Percentiles rank a stretch among this genome's conserved stretches.
Conservation (phyloP, 768 basidiomycete species). For the Naganishia kalamii region DNA sequence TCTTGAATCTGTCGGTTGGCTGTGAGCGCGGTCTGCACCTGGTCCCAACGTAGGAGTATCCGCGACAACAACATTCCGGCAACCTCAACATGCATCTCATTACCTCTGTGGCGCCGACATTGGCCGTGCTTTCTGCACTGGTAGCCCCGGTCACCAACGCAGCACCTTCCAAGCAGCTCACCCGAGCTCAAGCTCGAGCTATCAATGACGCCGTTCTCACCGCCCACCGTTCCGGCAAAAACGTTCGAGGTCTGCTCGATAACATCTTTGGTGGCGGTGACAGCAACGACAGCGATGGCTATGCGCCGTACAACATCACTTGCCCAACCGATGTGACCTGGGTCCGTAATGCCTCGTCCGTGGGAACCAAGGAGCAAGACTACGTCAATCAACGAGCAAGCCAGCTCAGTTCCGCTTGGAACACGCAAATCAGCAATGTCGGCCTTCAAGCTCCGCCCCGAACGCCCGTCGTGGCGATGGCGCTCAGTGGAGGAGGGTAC, state of each 20-base stretch:
- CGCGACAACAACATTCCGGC: background rate
- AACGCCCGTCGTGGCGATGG: slow-evolving; percentile 53
- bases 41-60: background rate
- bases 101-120: background rate
- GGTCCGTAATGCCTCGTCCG: slow-evolving; percentile 32
- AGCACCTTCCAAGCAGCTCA: slow-evolving; percentile 2
- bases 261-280: slow-evolving; percentile 18
- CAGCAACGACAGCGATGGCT: slow-evolving; percentile 19
- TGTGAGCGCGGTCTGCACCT: too few species aligned
- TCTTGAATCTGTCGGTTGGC: too few species aligned
- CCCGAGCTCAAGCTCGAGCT: slow-evolving; percentile 16
- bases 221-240: slow-evolving; percentile 6
- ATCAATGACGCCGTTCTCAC: background rate
- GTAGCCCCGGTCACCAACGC: background rate
- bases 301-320: slow-evolving; percentile 36
- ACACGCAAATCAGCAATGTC: slow-evolving; percentile 25
- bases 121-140: background rate
- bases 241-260: slow-evolving; percentile 3
- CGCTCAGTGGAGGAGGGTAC: slow-evolving; percentile 65
- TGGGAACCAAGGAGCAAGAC: slow-evolving; percentile 29
- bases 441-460: slow-evolving; percentile 34
- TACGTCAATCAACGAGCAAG: slow-evolving; percentile 30
- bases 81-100: slow-evolving; percentile 14
- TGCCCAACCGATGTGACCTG: slow-evolving; percentile 37
- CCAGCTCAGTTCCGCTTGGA: slow-evolving; percentile 27